Evolutionary conservation across 495 filamentous ascomycete genomes (phyloP).

Genomic region (Penicillium egyptiacum): DNA sequence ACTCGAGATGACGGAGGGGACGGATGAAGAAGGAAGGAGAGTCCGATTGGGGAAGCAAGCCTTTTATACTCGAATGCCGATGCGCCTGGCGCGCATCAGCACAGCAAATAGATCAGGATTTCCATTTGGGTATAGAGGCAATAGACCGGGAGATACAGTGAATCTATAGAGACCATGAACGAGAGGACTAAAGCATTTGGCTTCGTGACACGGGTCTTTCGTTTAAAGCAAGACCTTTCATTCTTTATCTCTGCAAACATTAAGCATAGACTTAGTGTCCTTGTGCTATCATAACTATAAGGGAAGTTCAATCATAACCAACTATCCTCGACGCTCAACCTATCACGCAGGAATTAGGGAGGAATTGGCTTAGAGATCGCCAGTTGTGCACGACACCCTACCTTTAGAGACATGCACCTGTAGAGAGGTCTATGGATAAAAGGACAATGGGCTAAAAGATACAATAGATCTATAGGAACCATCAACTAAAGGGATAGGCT

Average conservation of each 20-base stretch:
- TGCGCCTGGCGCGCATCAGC: rapidly evolving
- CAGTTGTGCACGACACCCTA: neutral
- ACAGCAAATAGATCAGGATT: too few species aligned
- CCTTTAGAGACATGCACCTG: neutral
- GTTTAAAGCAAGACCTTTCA: neutral
- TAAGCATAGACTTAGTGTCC: neutral
- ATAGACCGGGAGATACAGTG: neutral
- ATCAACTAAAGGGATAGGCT: too few species aligned
- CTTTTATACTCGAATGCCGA: too few species aligned
- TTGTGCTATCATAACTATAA: neutral
- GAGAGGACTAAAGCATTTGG: neutral
- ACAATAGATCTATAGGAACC: too few species aligned
- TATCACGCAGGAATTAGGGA: neutral
- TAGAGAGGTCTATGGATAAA: neutral
- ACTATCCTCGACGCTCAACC: neutral
- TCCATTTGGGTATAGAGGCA: neutral
- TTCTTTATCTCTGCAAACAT: neutral
- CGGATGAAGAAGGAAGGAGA: too few species aligned
- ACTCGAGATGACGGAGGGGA: too few species aligned
- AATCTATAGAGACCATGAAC: neutral
- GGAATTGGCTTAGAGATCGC: neutral
- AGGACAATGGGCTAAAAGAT: too few species aligned
- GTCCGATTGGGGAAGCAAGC: too few species aligned
- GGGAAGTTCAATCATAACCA: neutral
- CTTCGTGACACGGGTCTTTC: neutral